A percentile compares a stretch with the other conserved stretches of the same genome.
Evolutionary conservation across 176 grass and related monocot genomes (phyloP).

Genomic region (Bothriochloa decipiens): DNA sequence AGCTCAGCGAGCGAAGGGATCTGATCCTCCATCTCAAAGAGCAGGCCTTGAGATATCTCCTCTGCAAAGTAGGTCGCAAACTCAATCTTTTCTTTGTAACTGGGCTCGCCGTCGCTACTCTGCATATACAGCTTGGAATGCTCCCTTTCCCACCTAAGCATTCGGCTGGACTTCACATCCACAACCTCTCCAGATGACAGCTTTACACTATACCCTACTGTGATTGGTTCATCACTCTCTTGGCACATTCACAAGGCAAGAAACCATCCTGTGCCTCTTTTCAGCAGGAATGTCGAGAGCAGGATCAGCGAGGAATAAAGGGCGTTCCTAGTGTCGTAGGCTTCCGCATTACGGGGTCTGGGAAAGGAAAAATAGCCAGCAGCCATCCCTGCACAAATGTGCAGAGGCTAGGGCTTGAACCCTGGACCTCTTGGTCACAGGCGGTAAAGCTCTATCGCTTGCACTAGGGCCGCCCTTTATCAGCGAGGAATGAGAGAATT

Average conservation of each 20-base stretch:
- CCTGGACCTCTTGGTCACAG: too few relatives aligned
- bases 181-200: slow-evolving; percentile 41
- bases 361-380: too few relatives aligned
- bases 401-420: too few relatives aligned
- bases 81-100: slow-evolving; percentile 48
- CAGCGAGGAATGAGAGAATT: slow-evolving; percentile 50
- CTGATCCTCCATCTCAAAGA: slow-evolving; percentile 56
- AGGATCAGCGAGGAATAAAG: slow-evolving; percentile 50
- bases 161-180: slow-evolving; percentile 35
- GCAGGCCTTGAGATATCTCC: slow-evolving; percentile 63
- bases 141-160: slow-evolving; percentile 70
- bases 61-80: slow-evolving; percentile 57
- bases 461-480: too few relatives aligned
- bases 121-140: slow-evolving; percentile 43
- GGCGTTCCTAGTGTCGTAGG: too few relatives aligned
- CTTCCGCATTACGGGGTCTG: too few relatives aligned
- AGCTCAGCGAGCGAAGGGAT: slow-evolving; percentile 57
- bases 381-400: too few relatives aligned
- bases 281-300: slow-evolving; percentile 39
- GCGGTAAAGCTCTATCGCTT: too few relatives aligned
- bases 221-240: slow-evolving; percentile 48
- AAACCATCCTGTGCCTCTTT: slow-evolving; percentile 49
- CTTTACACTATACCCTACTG: slow-evolving; percentile 46
- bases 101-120: background rate
- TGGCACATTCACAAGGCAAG: slow-evolving; percentile 45